Percentiles rank a stretch among this genome's conserved stretches.
These are phyloP conservation scores for Sclerotinia sclerotiorum DNA, from an alignment of 2,329 filamentous ascomycete species.

Conservation along the genomic window DNA sequence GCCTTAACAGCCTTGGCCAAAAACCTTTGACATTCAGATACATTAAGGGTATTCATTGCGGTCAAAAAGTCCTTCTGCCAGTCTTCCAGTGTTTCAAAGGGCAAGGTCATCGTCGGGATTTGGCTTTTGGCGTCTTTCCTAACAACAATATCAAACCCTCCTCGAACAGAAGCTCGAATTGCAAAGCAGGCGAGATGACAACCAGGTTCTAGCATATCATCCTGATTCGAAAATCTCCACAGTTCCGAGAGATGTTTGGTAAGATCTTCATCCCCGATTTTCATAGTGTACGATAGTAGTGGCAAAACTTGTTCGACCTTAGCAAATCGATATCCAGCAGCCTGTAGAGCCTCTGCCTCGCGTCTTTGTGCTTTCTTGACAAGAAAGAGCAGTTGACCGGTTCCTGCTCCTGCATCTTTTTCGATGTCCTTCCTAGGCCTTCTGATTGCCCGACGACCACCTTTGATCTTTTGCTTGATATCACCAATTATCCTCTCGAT, in stretches of 20 bases:
- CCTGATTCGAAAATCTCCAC: slow-evolving; percentile 54
- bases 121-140: slow-evolving; percentile 51
- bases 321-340: slow-evolving; percentile 77
- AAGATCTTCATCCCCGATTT: slow-evolving; percentile 66
- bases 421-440: slow-evolving; percentile 19
- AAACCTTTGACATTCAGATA: slow-evolving; percentile 44
- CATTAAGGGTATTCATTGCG: slow-evolving; percentile 48
- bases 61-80: slow-evolving; percentile 57
- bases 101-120: slow-evolving; percentile 59
- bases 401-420: slow-evolving; percentile 17
- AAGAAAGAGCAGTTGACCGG: slow-evolving; percentile 70
- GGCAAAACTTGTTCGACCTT: slow-evolving; percentile 65
- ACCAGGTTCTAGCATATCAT: slow-evolving; percentile 50
- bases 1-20: slow-evolving; percentile 40
- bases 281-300: slow-evolving; percentile 70
- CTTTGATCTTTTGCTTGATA: slow-evolving; percentile 20
- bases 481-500: slow-evolving; percentile 9
- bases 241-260: slow-evolving; percentile 62
- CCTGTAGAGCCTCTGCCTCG: slow-evolving; percentile 64
- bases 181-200: slow-evolving; percentile 61
- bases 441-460: slow-evolving; percentile 12
- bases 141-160: slow-evolving; percentile 42
- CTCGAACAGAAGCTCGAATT: slow-evolving; percentile 50
- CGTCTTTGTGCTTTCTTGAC: slow-evolving; percentile 61
- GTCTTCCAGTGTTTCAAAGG: slow-evolving; percentile 52